These are phyloP conservation scores for Aureobasidium namibiae DNA, from an alignment of 2,329 filamentous ascomycete species.

Conservation along the genomic window DNA sequence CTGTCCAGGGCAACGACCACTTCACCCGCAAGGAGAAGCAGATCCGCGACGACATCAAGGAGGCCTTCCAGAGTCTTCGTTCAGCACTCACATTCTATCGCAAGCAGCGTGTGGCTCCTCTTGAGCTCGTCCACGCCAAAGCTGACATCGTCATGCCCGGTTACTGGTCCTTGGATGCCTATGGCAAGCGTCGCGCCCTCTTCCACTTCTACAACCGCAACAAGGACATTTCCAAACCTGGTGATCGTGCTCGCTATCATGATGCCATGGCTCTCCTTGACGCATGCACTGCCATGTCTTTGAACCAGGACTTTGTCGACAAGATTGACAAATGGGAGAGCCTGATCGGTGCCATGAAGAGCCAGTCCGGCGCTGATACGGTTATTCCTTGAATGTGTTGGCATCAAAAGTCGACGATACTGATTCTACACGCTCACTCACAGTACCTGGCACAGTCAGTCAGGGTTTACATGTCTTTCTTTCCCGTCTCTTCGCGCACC, in stretches of 20 bases:
- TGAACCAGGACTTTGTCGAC: slow-evolving; percentile 7
- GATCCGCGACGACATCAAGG: slow-evolving; percentile 6
- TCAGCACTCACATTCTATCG: slow-evolving; percentile 1
- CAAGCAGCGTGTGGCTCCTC: slow-evolving; percentile 6
- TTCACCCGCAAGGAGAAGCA: slow-evolving; percentile 9
- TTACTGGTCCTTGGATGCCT: not conserved
- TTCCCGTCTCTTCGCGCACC: not conserved
- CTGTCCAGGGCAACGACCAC: slow-evolving; percentile 6
- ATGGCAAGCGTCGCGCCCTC: not conserved
- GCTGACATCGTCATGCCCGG: slow-evolving; percentile 3
- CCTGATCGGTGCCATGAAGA: not conserved
- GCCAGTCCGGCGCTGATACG: not conserved
- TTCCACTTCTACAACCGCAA: slow-evolving; percentile 1
- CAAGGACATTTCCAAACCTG: slow-evolving; percentile 9
- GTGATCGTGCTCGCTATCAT: slow-evolving; percentile 1
- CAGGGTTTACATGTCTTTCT: not conserved
- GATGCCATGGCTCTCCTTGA: not conserved
- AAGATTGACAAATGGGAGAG: slow-evolving; percentile 7
- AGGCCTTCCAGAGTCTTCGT: slow-evolving; percentile 5
- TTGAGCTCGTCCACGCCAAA: slow-evolving; percentile 2
- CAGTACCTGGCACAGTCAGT: not conserved
- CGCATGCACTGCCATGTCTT: not conserved
- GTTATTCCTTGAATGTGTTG: not conserved
- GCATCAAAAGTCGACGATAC: not conserved
- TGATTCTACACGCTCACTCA: not conserved